phyloP scores from a whole-genome alignment of 805 yeast species.

The Saturnispora sanitii region DNA sequence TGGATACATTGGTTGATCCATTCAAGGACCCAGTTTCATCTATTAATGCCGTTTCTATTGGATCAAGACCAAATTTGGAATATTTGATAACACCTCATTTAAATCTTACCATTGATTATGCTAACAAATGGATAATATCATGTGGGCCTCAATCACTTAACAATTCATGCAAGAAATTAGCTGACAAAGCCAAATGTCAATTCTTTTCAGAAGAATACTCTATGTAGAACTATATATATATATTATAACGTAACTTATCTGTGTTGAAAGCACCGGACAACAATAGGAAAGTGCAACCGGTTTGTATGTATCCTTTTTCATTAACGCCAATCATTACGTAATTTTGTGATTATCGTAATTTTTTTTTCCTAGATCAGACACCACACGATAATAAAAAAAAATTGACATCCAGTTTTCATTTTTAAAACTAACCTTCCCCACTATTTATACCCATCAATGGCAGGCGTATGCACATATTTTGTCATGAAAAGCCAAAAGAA shows the following conservation, averaged over 20 bases:
- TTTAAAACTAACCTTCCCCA: neutral
- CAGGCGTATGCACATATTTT: slow-evolving; percentile 1
- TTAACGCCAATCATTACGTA: neutral
- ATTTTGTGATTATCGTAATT: neutral
- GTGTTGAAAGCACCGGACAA: no score
- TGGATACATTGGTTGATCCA: slow-evolving; percentile 17
- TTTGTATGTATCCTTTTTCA: neutral
- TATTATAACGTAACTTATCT: neutral
- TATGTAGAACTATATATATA: slow-evolving; percentile 15
- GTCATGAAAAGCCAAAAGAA: neutral
- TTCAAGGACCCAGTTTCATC: slow-evolving; percentile 4
- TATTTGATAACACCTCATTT: slow-evolving; percentile 24
- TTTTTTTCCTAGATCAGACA: neutral
- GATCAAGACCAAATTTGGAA: slow-evolving; percentile 37
- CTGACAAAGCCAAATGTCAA: slow-evolving; percentile 28
- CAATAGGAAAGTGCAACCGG: no score
- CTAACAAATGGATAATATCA: slow-evolving; percentile 42
- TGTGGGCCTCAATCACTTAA: slow-evolving; percentile 49
- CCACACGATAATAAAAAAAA: neutral
- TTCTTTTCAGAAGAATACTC: slow-evolving; percentile 37
- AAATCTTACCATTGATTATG: slow-evolving; percentile 24
- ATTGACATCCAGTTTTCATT: neutral
- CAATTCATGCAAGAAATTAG: slow-evolving; percentile 31
- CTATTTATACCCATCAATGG: no score
- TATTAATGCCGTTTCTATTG: slow-evolving; percentile 18